Conservation (phyloP, 208 protist species). For the Trypanosoma mega region DNA sequence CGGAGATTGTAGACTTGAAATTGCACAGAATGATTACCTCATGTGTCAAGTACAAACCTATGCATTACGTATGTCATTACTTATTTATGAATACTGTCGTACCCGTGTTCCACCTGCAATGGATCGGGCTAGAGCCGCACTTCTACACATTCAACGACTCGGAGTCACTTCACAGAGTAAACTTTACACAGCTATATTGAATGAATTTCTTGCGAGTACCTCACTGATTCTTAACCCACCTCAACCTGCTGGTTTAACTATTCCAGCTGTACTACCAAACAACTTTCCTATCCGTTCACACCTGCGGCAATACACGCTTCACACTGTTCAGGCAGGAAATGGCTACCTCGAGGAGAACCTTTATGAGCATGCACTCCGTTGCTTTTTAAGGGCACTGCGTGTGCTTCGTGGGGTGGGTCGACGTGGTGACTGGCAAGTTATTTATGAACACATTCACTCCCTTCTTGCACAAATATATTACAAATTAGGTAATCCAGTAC, state of each 20-base stretch:
- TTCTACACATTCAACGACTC: conserved; percentile 49
- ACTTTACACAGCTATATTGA: conserved; percentile 45
- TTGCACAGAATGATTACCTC: conserved; percentile 69
- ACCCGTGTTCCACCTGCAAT: conserved; percentile 53
- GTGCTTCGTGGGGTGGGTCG: conserved; percentile 49
- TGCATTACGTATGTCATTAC: conserved; percentile 54
- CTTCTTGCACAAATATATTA: conserved; percentile 56
- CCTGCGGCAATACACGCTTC: conserved; percentile 50
- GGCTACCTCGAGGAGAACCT: conserved; percentile 51
- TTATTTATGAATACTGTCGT: conserved; percentile 71
- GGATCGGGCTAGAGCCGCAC: conserved; percentile 38
- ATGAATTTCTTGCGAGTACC: conserved; percentile 58
- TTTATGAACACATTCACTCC: conserved; percentile 62
- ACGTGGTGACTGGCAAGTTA: conserved; percentile 43
- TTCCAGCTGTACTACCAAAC: conserved; percentile 36
- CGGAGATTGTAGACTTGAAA: conserved; percentile 60
- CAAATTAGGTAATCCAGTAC: conserved; percentile 52
- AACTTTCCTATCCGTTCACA: conserved; percentile 45
- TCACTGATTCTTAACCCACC: conserved; percentile 70
- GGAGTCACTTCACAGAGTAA: conserved; percentile 36
- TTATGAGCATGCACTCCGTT: conserved; percentile 53
- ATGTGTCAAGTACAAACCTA: conserved; percentile 34
- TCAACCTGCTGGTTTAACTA: conserved; percentile 37
- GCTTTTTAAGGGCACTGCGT: conserved; percentile 62
- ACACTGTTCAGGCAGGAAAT: conserved; percentile 46